Evolutionary conservation across 495 filamentous ascomycete genomes (phyloP).

Genomic region (Tuber melanosporum): DNA sequence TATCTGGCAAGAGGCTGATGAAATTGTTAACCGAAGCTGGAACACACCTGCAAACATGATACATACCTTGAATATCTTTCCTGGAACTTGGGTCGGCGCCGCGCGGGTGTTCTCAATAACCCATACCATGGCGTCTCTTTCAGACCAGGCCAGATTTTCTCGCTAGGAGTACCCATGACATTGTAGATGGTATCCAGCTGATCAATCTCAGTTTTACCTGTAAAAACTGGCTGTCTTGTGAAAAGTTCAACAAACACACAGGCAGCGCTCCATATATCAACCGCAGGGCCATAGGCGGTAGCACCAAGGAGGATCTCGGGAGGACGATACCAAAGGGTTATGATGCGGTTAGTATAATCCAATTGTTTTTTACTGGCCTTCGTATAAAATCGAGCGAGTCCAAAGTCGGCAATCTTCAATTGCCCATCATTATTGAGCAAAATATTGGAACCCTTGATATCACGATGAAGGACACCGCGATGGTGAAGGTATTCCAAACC

Average conservation of each 20-base stretch:
- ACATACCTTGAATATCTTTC: slow-evolving; percentile 65
- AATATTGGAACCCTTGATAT: slow-evolving; percentile 94
- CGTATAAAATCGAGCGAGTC: slow-evolving; percentile 91
- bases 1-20: slow-evolving; percentile 55
- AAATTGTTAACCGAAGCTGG: slow-evolving; percentile 7
- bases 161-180: slow-evolving; percentile 81
- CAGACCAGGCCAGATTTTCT: slow-evolving; percentile 75
- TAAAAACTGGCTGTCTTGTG: slow-evolving; percentile 88
- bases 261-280: slow-evolving; percentile 96
- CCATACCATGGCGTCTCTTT: slow-evolving; percentile 95
- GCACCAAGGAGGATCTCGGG: slow-evolving; percentile 91
- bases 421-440: slow-evolving; percentile 80
- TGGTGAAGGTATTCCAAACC: slow-evolving; percentile 92
- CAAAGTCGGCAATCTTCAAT: slow-evolving; percentile 93
- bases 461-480: slow-evolving; percentile 86
- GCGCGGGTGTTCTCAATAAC: slow-evolving; percentile 68
- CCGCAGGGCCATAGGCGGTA: slow-evolving; percentile 86
- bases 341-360: slow-evolving; percentile 98
- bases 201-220: slow-evolving; percentile 88
- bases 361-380: slow-evolving; percentile 68
- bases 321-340: slow-evolving; percentile 94
- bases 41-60: not conserved
- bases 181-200: slow-evolving; percentile 95
- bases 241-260: slow-evolving; percentile 98
- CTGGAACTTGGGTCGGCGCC: slow-evolving; percentile 69